Evolutionary conservation across 169 alveolate species (phyloP).

Genomic region (Besnoitia besnoiti): DNA sequence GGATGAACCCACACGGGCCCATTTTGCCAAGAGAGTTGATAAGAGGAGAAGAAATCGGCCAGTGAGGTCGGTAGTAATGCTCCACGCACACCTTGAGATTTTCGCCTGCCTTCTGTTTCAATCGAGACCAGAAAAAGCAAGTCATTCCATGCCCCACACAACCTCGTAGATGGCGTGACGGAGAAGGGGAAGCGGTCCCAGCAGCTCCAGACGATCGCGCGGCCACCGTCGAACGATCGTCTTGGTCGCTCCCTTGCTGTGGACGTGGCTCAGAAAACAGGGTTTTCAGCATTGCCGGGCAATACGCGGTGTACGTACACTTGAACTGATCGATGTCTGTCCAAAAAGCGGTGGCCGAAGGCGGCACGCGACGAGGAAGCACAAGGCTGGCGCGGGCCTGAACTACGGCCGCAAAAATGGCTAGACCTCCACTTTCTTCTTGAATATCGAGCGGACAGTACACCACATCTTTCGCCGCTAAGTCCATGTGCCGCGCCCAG

Average conservation of each 20-base stretch:
- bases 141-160: slow-evolving; percentile 36
- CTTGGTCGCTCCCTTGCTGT: background rate
- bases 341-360: background rate
- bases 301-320: slow-evolving; percentile 18
- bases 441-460: slow-evolving; percentile 10
- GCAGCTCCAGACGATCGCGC: too few species aligned
- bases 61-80: slow-evolving; percentile 18
- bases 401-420: background rate
- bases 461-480: background rate
- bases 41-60: slow-evolving; percentile 7
- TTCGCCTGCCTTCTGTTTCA: background rate
- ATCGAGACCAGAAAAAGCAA: background rate
- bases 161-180: slow-evolving; percentile 18
- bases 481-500: slow-evolving; percentile 9
- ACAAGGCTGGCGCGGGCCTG: slow-evolving; percentile 35
- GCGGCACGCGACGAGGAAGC: background rate
- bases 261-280: background rate
- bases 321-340: background rate
- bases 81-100: background rate
- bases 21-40: background rate
- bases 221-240: too few species aligned
- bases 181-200: background rate
- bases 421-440: slow-evolving; percentile 14
- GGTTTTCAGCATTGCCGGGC: background rate
- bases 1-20: slow-evolving; percentile 19